Evolutionary conservation across 2,329 filamentous ascomycete species (phyloP), one percentile per base, ranked within the genome.

Genomic region (Aureobasidium mangrovei): DNA sequence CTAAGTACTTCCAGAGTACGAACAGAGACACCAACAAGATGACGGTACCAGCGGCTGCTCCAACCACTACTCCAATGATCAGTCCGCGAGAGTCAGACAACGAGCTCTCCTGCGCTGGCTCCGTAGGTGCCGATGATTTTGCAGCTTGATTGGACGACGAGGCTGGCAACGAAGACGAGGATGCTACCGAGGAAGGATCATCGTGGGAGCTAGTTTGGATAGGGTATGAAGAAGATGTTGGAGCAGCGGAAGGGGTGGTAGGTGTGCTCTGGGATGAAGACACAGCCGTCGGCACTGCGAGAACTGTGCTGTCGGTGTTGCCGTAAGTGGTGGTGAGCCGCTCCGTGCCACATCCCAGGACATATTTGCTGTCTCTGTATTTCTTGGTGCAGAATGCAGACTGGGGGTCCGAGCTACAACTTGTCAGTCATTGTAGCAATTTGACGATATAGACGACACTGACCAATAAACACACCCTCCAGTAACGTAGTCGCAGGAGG

Each of bases 391-490:
- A 53, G n/a, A 44, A 44, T 4, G 49, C 39, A 9, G 10, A 10
- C 31, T 10, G 12, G 26, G 49, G n/a, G 7, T 53, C n/a, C 6
- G 49, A 53, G 32, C 49, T 53, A 33, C 9, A 26, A 4, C 6
- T 10, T 7, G 24, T 7, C 9, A 38, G 28, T 55, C 24, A 31
- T 56, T 56, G 36, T 47, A 18, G 39, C 55, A 53, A n/a, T 43
- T 32, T n/a, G 44, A 41, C 9, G 9, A 10, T 10, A 40, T 18
- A 26, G 3, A 12, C 31, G 44, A 12, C 6, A 42, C 55, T 33
- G 27, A 60, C 54, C 61, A 62, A 31, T 58, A 56, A 18, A 56
- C 32, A 51, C 60, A 62, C 7, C 57, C 57, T 8, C 59, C 60
- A 12, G 56, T 60, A 24, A 59, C 47, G 33, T 55, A 39, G 44